These are phyloP conservation scores for Didymellaceae sp. DNA, from an alignment of 2,329 filamentous ascomycete genomes.

Conservation along the genomic window DNA sequence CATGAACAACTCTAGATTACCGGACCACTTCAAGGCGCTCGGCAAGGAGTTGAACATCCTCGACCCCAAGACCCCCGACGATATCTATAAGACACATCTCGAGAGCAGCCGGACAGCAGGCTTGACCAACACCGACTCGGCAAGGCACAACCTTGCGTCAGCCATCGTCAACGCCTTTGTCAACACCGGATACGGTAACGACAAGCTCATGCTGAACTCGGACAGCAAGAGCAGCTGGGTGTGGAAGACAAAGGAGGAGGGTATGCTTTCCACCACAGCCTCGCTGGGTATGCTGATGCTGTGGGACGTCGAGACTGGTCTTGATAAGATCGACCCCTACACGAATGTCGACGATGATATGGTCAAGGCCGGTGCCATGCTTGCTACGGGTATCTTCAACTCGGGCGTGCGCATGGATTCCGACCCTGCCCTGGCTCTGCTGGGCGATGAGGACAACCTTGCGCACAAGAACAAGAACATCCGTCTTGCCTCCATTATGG, in stretches of 20 bases:
- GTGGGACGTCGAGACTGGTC: slow-evolving; percentile 90
- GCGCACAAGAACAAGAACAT: slow-evolving; percentile 78
- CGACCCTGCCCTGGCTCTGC: slow-evolving; percentile 85
- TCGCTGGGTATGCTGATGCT: slow-evolving; percentile 89
- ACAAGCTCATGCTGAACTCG: slow-evolving; percentile 96
- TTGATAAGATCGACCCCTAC: slow-evolving; percentile 94
- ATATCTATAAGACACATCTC: slow-evolving; percentile 99
- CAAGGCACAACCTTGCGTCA: slow-evolving; percentile 92
- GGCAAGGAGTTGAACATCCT: slow-evolving; percentile 96
- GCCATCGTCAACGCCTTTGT: slow-evolving; percentile 97
- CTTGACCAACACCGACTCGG: slow-evolving; percentile 93
- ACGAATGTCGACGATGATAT: slow-evolving; percentile 82
- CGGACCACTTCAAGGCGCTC: slow-evolving; percentile 91
- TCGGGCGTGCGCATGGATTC: slow-evolving; percentile 88
- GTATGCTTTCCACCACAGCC: slow-evolving; percentile 95
- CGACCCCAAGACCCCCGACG: slow-evolving; percentile 94
- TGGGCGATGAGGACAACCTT: slow-evolving; percentile 81
- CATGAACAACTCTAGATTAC: slow-evolving; percentile 83
- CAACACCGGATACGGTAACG: slow-evolving; percentile 92
- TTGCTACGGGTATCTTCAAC: slow-evolving; percentile 95
- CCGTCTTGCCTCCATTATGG: slow-evolving; percentile 89
- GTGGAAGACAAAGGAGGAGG: slow-evolving; percentile 98
- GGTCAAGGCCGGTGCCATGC: slow-evolving; percentile 88
- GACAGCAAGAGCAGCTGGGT: slow-evolving; percentile 89
- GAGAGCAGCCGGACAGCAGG: slow-evolving; percentile 93